Conservation (phyloP, 2,329 filamentous ascomycete genomes). For the Alternaria sp. region DNA sequence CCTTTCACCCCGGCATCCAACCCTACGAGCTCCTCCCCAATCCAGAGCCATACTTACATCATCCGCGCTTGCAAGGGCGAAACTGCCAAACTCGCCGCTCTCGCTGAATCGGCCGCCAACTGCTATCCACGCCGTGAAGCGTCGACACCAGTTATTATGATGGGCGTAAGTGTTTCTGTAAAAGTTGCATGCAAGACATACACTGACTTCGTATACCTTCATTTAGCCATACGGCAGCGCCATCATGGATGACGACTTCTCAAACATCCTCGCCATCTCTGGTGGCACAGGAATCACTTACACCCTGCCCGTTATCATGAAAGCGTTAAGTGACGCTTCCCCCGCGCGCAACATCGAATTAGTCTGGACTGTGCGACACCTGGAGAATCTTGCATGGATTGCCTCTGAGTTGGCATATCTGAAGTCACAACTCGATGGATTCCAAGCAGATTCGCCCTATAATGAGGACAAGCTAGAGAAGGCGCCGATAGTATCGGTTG, state of each 20-base stretch:
- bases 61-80: too few relatives aligned
- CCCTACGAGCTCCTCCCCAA: constrained; percentile 2
- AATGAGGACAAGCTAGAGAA: constrained; percentile 7
- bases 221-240: not conserved
- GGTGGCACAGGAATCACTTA: constrained; percentile 16
- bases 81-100: constrained; percentile 6
- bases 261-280: constrained; percentile 11
- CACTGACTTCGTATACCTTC: too few relatives aligned
- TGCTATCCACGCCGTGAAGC: constrained; percentile 10
- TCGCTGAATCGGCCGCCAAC: constrained; percentile 11
- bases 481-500: not conserved
- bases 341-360: constrained; percentile 13
- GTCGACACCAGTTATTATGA: constrained; percentile 14
- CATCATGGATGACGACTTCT: constrained; percentile 3
- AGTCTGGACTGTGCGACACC: constrained; percentile 10
- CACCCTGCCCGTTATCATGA: constrained; percentile 9
- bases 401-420: constrained; percentile 5
- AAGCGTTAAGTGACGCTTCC: not conserved
- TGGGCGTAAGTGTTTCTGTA: not conserved
- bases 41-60: constrained; percentile 4
- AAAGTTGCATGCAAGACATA: too few relatives aligned
- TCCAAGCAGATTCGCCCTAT: not conserved
- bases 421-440: constrained; percentile 3
- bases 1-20: constrained; percentile 11
- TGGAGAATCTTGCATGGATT: constrained; percentile 5